Evolutionary conservation across 345 rosid species (phyloP).

Genomic region (Syzygium aromaticum): DNA sequence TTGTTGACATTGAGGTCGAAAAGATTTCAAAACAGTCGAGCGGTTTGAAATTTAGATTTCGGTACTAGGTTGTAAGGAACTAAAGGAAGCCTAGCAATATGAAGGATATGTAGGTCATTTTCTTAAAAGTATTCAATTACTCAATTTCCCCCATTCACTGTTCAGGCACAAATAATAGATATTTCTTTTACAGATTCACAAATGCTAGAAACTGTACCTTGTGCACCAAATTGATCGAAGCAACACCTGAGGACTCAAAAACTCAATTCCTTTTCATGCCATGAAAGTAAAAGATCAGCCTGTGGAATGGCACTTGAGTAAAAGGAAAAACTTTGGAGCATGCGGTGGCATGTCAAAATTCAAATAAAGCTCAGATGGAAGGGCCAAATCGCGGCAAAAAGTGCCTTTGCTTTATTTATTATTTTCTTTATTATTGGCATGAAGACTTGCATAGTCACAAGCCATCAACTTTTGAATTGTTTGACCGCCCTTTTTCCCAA

Average conservation of each 20-base stretch:
- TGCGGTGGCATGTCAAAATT: background rate
- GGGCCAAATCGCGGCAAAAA: background rate
- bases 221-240: background rate
- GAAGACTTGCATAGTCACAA: background rate
- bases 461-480: background rate
- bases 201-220: background rate
- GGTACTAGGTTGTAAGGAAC: accelerated
- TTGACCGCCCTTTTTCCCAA: background rate
- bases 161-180: background rate
- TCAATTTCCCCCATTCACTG: background rate
- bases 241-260: background rate
- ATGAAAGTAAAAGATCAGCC: background rate
- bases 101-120: background rate
- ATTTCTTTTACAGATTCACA: background rate
- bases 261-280: background rate
- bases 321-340: background rate
- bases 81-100: background rate
- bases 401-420: background rate
- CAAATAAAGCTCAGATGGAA: background rate
- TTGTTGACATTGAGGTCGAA: background rate
- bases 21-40: no score
- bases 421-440: background rate
- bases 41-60: background rate
- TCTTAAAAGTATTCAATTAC: background rate
- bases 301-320: background rate